Evolutionary conservation across 495 filamentous ascomycete species (phyloP).

Genomic region (Hyphodiscus hymeniophilus): DNA sequence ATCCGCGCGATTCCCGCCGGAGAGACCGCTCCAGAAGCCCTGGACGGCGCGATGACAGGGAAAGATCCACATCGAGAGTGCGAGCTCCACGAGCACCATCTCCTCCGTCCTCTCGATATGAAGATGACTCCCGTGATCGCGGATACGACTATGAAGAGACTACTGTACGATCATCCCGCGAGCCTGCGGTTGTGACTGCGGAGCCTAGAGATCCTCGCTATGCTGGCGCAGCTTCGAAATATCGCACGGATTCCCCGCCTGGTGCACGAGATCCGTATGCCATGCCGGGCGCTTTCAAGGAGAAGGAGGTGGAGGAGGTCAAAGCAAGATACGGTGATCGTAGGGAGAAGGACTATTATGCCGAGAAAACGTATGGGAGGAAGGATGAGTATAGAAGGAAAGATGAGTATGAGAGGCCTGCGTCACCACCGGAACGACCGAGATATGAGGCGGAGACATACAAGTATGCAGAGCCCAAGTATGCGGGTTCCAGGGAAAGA

Average conservation of each 20-base stretch:
- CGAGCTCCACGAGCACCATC: conserved; percentile 11
- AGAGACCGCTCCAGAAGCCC: conserved; percentile 23
- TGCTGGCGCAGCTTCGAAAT: neutral
- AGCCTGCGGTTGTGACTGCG: conserved; percentile 9
- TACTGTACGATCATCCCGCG: conserved; percentile 1
- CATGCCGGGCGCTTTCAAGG: conserved; percentile 14
- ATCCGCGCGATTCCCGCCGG: conserved; percentile 15
- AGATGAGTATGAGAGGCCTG: conserved; percentile 16
- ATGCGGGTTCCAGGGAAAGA: conserved; percentile 1
- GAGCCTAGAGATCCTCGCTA: conserved; percentile 11
- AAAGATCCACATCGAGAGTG: conserved; percentile 6
- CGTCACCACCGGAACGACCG: neutral
- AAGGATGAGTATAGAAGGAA: conserved; percentile 18
- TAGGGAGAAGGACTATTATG: conserved; percentile 19
- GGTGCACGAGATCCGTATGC: conserved; percentile 5
- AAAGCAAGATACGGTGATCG: conserved; percentile 8
- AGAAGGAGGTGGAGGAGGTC: conserved; percentile 3
- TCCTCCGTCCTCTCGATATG: conserved; percentile 10
- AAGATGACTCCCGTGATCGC: conserved; percentile 3
- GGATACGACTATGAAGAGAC: conserved; percentile 20
- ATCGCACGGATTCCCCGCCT: conserved; percentile 4
- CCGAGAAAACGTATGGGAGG: conserved; percentile 7
- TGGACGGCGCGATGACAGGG: conserved; percentile 19
- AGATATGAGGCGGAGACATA: conserved; percentile 9
- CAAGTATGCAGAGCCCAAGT: conserved; percentile 9